Percentiles rank a stretch among this genome's conserved stretches.
Evolutionary conservation across 2,329 filamentous ascomycete genomes (phyloP).

Genomic region (Fusarium abutilonis): DNA sequence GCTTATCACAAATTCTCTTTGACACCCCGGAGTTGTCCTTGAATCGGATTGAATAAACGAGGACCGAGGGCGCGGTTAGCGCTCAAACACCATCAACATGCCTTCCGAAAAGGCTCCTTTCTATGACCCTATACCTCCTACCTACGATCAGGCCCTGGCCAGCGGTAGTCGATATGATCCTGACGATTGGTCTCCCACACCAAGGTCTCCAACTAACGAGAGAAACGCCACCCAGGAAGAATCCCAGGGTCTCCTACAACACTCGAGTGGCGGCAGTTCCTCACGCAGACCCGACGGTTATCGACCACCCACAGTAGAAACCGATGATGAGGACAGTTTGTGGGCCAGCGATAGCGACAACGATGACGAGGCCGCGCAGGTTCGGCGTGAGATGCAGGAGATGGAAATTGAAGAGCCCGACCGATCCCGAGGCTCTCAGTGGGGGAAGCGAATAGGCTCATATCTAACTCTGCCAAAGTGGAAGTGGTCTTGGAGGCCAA

Average conservation of each 20-base stretch:
- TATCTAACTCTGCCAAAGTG: slow-evolving; percentile 63
- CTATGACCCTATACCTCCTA: slow-evolving; percentile 56
- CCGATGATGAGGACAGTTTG: slow-evolving; percentile 71
- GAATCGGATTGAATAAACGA: slow-evolving; percentile 17
- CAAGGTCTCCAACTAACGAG: slow-evolving; percentile 56
- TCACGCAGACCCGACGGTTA: slow-evolving; percentile 68
- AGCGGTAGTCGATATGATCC: slow-evolving; percentile 49
- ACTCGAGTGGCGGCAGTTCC: slow-evolving; percentile 56
- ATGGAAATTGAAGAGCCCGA: slow-evolving; percentile 82
- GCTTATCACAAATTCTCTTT: slow-evolving; percentile 18
- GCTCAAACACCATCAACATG: slow-evolving; percentile 42
- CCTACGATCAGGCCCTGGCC: slow-evolving; percentile 56
- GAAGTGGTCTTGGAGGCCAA: slow-evolving; percentile 65
- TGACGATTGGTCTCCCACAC: slow-evolving; percentile 46
- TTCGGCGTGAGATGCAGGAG: slow-evolving; percentile 87
- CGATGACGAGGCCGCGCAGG: slow-evolving; percentile 67
- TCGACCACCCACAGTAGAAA: slow-evolving; percentile 81
- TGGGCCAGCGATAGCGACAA: slow-evolving; percentile 62
- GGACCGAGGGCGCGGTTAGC: slow-evolving; percentile 35
- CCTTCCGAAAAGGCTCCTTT: slow-evolving; percentile 55
- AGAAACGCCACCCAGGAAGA: slow-evolving; percentile 77
- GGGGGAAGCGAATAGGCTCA: slow-evolving; percentile 66
- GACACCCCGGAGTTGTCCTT: slow-evolving; percentile 8
- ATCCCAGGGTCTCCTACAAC: slow-evolving; percentile 77
- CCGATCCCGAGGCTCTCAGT: slow-evolving; percentile 56